Evolutionary conservation across 164 flowering plant genomes (phyloP).

Genomic region (Litsea cubeba): DNA sequence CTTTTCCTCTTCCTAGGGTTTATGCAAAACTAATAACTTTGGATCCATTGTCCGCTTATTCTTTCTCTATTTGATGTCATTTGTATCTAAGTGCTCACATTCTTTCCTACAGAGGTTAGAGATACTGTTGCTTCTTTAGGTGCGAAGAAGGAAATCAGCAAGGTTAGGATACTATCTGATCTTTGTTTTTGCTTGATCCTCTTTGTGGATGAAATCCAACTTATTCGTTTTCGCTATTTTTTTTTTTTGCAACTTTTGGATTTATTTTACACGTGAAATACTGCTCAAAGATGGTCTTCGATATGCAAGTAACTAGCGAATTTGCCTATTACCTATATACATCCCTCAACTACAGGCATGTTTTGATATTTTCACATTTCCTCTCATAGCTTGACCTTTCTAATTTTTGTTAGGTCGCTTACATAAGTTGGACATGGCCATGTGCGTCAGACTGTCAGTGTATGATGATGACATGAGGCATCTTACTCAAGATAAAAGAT

Average conservation of each 20-base stretch:
- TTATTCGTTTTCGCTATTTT: no score
- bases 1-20: neutral
- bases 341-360: no score
- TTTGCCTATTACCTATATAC: no score
- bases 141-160: slow-evolving; percentile 51
- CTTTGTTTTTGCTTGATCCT: neutral
- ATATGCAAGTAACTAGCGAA: no score
- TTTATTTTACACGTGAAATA: no score
- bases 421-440: neutral
- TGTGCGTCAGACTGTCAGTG: neutral
- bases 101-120: slow-evolving; percentile 46
- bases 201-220: neutral
- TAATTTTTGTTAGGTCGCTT: neutral
- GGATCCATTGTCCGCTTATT: neutral
- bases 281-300: no score
- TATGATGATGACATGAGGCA: neutral
- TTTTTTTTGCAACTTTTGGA: no score
- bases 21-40: no score
- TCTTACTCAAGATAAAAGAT: neutral
- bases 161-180: slow-evolving; percentile 35
- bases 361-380: neutral
- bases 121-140: slow-evolving; percentile 41
- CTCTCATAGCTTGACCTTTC: neutral
- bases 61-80: neutral
- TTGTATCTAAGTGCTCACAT: neutral